These are phyloP conservation scores for Takakia lepidozioides DNA, from an alignment of 225 moss, liverwort and hornwort genomes.

Conservation along the genomic window DNA sequence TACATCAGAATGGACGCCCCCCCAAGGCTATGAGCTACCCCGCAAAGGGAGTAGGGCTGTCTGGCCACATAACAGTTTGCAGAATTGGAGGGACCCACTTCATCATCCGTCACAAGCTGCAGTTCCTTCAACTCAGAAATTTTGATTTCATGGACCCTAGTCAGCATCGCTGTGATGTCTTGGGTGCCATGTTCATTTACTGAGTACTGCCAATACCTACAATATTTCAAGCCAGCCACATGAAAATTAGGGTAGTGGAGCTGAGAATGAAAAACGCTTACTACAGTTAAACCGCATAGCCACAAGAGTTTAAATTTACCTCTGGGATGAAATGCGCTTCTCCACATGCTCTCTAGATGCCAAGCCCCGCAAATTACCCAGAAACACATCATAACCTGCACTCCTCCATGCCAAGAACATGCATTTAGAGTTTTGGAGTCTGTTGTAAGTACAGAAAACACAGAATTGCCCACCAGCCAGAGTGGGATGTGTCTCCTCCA, in stretches of 20 bases:
- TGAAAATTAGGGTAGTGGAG: no score
- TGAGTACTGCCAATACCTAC: conserved; percentile 83
- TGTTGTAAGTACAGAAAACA: no score
- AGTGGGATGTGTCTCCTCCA: no score
- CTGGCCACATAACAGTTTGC: conserved; percentile 22
- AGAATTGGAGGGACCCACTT: conserved; percentile 23
- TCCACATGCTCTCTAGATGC: conserved; percentile 88
- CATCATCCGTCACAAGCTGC: conserved; percentile 6
- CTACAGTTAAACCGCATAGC: no score
- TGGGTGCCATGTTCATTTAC: conserved; percentile 84
- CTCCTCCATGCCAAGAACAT: no score
- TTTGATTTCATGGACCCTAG: conserved; percentile 65
- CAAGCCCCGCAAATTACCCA: conserved; percentile 92
- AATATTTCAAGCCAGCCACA: no score
- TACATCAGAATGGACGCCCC: conserved; percentile 85
- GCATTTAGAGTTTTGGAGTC: no score
- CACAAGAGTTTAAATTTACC: no score
- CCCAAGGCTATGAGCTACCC: conserved; percentile 83
- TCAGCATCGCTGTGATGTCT: conserved; percentile 78
- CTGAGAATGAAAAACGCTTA: no score
- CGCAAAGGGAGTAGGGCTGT: conserved; percentile 73
- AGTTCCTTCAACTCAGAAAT: conserved; percentile 50
- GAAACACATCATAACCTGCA: conserved; percentile 92
- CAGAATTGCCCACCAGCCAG: no score
- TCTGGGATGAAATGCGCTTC: conserved; percentile 63